Base-by-base conservation (phyloP, 2,329 filamentous ascomycete genomes). In the Colletotrichum musae region DNA sequence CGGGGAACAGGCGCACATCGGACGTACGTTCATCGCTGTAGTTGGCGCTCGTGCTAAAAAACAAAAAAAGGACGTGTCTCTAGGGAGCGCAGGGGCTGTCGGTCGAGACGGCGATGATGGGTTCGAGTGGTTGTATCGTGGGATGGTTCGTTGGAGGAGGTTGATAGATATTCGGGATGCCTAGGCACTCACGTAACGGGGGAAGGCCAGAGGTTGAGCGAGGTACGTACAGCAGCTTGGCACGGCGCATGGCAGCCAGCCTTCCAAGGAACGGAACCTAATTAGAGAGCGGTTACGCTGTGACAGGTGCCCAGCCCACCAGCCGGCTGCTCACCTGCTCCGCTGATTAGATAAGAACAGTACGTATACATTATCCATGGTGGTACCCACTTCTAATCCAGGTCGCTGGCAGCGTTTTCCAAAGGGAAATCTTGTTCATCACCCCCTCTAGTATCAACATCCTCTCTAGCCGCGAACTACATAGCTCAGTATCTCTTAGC, bases 21-120 rank as follows among this genome's bases (percentile, higher is more conserved):
- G 39, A 76, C 85, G 70, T 76, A 90, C 89, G 80, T 91, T 91
- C 89, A 91, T 89, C 74, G 70, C 83, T 76, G 72, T 65, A 26
- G 45, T 54, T 16, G 57, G 32, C 18, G 21, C 18, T 10, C 51
- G 18, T 67, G 5, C 18, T 3, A 2, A 16, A 15, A 13, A 15
- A 15, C n/a, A 28, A n/a, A 13, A 13, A 18, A 50, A 28, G 16
- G 43, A 36, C 24, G 45, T 32, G 32, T 39, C 18, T 21, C 6
- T 61, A 10, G 18, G 18, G n/a, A 9, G n/a, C 43, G 21, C 45
- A 58, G 28, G 10, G 5, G 36, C 15, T 7, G 21, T 18, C 57
- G 32, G 24, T 67, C 28, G 15, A 45, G 36, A 16, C 6, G 36
- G 51, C 45, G 56, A 70, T 70, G 63, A 41, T 6, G 41, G 51